phyloP scores from a whole-genome alignment of 2,329 filamentous ascomycete genomes.

The Arthroderma sp. region DNA sequence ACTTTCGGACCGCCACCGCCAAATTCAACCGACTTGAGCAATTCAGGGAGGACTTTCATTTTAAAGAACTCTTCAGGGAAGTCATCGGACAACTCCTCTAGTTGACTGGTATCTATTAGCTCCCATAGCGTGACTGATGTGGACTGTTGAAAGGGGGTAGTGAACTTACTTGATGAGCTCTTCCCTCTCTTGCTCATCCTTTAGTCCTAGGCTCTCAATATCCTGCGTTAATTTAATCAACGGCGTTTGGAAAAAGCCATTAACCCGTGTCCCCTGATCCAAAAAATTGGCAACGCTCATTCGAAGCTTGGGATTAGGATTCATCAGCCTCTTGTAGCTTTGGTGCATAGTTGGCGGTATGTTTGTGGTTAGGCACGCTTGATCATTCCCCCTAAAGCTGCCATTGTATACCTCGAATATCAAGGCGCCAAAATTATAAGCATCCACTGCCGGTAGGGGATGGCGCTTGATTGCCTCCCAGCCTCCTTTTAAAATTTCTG shows the following conservation, averaged over 20 bases:
- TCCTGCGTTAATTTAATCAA: slow-evolving; percentile 86
- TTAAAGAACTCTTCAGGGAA: slow-evolving; percentile 98
- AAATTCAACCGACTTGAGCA: slow-evolving; percentile 98
- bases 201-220: slow-evolving; percentile 83
- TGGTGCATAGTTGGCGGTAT: slow-evolving; percentile 81
- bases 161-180: slow-evolving; percentile 58
- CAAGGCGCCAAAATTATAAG: slow-evolving; percentile 72
- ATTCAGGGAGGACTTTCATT: slow-evolving; percentile 85
- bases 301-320: slow-evolving; percentile 77
- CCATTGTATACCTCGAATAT: slow-evolving; percentile 90
- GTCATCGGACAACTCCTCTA: slow-evolving; percentile 78
- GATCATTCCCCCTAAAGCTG: slow-evolving; percentile 59
- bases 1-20: slow-evolving; percentile 90
- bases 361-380: slow-evolving; percentile 71
- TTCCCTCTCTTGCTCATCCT: slow-evolving; percentile 70
- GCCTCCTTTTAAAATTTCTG: slow-evolving; percentile 72
- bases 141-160: neutral
- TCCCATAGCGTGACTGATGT: slow-evolving; percentile 13
- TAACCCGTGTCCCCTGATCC: slow-evolving; percentile 69
- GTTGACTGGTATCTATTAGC: slow-evolving; percentile 38
- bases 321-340: slow-evolving; percentile 79
- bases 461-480: slow-evolving; percentile 83
- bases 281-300: slow-evolving; percentile 75
- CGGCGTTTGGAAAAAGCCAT: slow-evolving; percentile 84
- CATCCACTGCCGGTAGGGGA: slow-evolving; percentile 68